Evolutionary conservation across 495 filamentous ascomycete genomes (phyloP), one percentile per base, ranked within the genome.

Genomic region (Trichocladium antarcticum): DNA sequence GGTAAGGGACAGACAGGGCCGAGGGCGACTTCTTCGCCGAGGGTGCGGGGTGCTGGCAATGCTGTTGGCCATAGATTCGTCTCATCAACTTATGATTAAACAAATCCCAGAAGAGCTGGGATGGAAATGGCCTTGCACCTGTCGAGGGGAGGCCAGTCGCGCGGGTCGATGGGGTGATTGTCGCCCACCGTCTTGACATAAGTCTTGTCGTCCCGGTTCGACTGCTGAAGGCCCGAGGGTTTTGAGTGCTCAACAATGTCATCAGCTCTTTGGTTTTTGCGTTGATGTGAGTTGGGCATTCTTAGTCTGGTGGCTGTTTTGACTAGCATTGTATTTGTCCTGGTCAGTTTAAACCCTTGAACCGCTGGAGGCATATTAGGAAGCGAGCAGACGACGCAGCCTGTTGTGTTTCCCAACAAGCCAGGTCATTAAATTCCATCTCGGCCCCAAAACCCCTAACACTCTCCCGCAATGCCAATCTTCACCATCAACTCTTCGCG

Each of bases 21-120:
- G 3, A 60, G 54, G 34, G 75, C 74, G 0, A 84, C 63, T 10
- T 72, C 61, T 27, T 78, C 67, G 17, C 79, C 79, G 2, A 84
- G 53, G 0, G 79, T 82, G 32, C 70, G 60, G 1, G 80, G 79
- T 34, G 45, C 55, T 61, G 31, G 58, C 58, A n/a, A 34, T 27
- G 35, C 42, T 47, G 45, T 67, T 65, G 31, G 55, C 62, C 56
- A 58, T 60, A 12, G 62, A 66, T n/a, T 59, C 57, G n/a, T 64
- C 59, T 6, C 57, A 0, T 55, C 59, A 10, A 57, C 54, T 56
- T 55, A 68, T 4, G 44, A 57, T 47, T 63, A 60, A 21, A 55
- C 55, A 31, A 66, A 68, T 38, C 62, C 63, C 34, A 69, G 50
- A 45, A 68, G 55, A 5, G 51, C 58, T 8, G 71, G 50, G 38